phyloP scores from a whole-genome alignment of 495 filamentous ascomycete genomes.

The Lichina pygmaea region DNA sequence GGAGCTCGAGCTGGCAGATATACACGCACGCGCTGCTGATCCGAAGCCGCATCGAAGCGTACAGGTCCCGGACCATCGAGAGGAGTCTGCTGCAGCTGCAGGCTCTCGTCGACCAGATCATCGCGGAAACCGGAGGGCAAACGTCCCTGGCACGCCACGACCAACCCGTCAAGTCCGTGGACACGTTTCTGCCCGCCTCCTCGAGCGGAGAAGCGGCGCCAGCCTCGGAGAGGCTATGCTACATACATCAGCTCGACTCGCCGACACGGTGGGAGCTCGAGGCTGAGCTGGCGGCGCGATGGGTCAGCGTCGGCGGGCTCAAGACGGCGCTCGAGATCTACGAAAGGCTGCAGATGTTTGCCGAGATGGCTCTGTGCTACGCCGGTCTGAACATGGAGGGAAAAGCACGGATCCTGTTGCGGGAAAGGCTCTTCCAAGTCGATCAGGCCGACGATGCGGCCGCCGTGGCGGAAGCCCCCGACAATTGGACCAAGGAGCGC shows the following conservation, averaged over 20 bases:
- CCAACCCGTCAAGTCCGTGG: constrained; percentile 10
- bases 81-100: constrained; percentile 81
- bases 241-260: constrained; percentile 57
- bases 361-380: constrained; percentile 79
- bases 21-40: constrained; percentile 84
- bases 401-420: constrained; percentile 49
- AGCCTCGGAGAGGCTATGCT: constrained; percentile 43
- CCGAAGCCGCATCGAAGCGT: constrained; percentile 67
- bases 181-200: constrained; percentile 62
- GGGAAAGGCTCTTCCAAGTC: constrained; percentile 47
- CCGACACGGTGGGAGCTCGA: constrained; percentile 85
- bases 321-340: constrained; percentile 88
- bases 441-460: constrained; percentile 12
- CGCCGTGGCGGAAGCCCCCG: constrained; percentile 25
- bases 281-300: constrained; percentile 71
- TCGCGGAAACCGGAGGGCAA: constrained; percentile 44
- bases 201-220: constrained; percentile 55
- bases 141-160: constrained; percentile 4
- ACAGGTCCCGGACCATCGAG: constrained; percentile 63
- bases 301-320: constrained; percentile 66
- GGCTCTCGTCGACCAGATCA: constrained; percentile 83
- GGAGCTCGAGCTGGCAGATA: constrained; percentile 89
- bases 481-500: constrained; percentile 23
- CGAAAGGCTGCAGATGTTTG: constrained; percentile 81
- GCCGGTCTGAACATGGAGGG: constrained; percentile 58